phyloP scores from a whole-genome alignment of 305 asterid species.

The Petunia hybrid region DNA sequence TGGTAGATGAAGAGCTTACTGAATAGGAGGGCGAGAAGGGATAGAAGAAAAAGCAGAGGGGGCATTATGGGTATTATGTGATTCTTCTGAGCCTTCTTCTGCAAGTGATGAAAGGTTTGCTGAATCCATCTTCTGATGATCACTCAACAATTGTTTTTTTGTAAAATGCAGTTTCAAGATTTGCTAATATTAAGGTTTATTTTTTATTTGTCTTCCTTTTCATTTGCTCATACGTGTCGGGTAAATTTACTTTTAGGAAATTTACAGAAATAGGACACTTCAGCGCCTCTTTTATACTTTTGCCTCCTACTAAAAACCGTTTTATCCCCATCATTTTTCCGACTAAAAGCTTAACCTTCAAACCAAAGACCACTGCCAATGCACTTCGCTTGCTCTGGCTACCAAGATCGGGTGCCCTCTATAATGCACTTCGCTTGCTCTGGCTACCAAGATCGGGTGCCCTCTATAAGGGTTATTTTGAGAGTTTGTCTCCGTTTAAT shows the following conservation, averaged over 20 bases:
- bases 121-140: conserved; percentile 43
- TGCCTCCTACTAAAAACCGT: too few species aligned
- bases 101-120: conserved; percentile 63
- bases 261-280: too few species aligned
- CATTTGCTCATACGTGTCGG: background rate
- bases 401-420: too few species aligned
- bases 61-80: conserved; percentile 45
- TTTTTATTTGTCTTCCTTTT: background rate
- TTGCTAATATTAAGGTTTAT: background rate
- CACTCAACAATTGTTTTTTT: background rate
- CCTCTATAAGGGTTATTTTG: too few species aligned
- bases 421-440: too few species aligned
- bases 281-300: too few species aligned
- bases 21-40: conserved; percentile 72
- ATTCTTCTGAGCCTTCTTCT: conserved; percentile 54
- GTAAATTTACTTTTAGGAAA: background rate
- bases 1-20: conserved; percentile 49
- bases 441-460: too few species aligned
- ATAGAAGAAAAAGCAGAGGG: conserved; percentile 70
- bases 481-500: too few species aligned
- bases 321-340: too few species aligned
- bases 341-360: too few species aligned
- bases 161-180: background rate
- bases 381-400: too few species aligned
- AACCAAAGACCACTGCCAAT: too few species aligned